Base-by-base conservation (phyloP, 768 basidiomycete species). In the Naganishia randhawae region DNA sequence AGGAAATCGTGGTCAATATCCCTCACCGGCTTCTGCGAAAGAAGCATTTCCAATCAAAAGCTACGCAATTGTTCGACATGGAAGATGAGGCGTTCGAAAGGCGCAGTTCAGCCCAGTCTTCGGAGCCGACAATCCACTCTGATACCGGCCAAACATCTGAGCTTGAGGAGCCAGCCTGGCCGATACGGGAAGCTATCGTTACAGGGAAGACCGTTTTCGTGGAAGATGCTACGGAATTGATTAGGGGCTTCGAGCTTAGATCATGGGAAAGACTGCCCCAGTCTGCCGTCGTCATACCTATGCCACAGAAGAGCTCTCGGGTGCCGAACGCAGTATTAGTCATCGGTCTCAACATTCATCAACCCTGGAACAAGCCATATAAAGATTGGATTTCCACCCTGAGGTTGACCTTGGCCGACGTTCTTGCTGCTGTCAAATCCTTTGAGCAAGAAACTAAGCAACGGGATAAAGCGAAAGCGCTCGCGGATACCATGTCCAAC, bases 181-280 rank as follows among this genome's bases (percentile, higher is more conserved):
- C 78, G 0, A 74, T 79, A 16, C 62, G 45, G 16, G 73, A 75
- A 61, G 78, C 78, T 3, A 65, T 79, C 16, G 41, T 67, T 8
- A 71, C 72, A 1, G 69, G 75, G 6, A 74, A 76, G 52, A 73
- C 72, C 35, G 74, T 79, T 10, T 66, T 76, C 25, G 73, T 79
- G 16, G 73, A 77, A 35, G 75, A 79, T 53, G 74, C 73, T 50
- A 45, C 63, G 2, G 50, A 69, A 5, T 67, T 79, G 14, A 72
- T 75, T 41, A 29, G 63, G 48, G 74, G 72, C 2, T 77, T 72
- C 31, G 66, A 71, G 3, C 33, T 75, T 37, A 68, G 78, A 33
- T 71, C 68, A n/a, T 79, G 76, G 76, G 76, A 76, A 31, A 70
- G 73, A 54, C 63, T 79, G 48, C 78, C 78, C 7, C 64, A 68